phyloP scores from a whole-genome alignment of 352 stramenopile genomes.

The Thraustotheca clavata region DNA sequence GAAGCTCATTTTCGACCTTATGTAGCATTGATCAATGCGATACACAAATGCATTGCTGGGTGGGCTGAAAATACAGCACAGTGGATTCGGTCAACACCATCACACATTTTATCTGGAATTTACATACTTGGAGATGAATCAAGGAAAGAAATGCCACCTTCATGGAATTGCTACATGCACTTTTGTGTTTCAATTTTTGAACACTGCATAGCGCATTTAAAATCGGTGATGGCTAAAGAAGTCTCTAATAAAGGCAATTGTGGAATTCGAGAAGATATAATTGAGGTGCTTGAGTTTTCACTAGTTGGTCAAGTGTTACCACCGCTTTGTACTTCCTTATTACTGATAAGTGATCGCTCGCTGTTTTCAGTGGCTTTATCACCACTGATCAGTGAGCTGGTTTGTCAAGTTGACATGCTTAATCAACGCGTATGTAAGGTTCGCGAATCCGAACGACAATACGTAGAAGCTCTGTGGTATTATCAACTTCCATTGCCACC shows the following conservation, averaged over 20 bases:
- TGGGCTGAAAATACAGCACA: slow-evolving; percentile 33
- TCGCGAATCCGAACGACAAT: slow-evolving; percentile 24
- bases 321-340: slow-evolving; percentile 39
- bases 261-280: slow-evolving; percentile 9
- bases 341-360: slow-evolving; percentile 47
- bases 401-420: slow-evolving; percentile 41
- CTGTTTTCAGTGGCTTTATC: slow-evolving; percentile 45
- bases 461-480: slow-evolving; percentile 29
- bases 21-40: slow-evolving; percentile 24
- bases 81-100: slow-evolving; percentile 23
- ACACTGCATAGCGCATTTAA: slow-evolving; percentile 6
- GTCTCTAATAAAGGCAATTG: not conserved
- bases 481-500: not conserved
- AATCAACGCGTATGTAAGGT: slow-evolving; percentile 26
- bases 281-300: slow-evolving; percentile 31
- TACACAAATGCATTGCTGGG: slow-evolving; percentile 67
- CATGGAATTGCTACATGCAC: slow-evolving; percentile 45
- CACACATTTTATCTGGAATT: slow-evolving; percentile 27
- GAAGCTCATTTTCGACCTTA: slow-evolving; percentile 22
- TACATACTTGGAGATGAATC: slow-evolving; percentile 32
- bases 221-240: slow-evolving; percentile 24
- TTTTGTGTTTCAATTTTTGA: slow-evolving; percentile 28
- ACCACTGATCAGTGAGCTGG: slow-evolving; percentile 32
- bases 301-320: slow-evolving; percentile 50
- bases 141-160: slow-evolving; percentile 24